Evolutionary conservation across 495 filamentous ascomycete genomes (phyloP), one percentile per base, ranked within the genome.

Genomic region (Podospora anserina): DNA sequence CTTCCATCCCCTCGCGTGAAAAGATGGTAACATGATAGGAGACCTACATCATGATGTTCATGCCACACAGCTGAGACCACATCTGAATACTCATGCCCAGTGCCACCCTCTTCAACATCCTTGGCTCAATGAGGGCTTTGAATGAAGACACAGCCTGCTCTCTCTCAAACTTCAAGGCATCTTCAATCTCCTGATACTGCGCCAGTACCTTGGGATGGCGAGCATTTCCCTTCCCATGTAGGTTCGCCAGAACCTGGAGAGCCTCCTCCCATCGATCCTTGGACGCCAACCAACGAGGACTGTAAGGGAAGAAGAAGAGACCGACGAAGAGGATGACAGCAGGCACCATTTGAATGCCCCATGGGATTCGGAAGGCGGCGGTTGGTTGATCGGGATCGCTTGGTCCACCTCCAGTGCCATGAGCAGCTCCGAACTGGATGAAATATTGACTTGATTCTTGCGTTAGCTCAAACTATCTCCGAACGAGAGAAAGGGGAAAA

Each of bases 231-330:
- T 81, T 76, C 15, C 88, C 88, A 74, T 93, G 91, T 5, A 95
- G 83, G 39, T 79, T 73, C 30, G 88, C 89, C 7, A 92, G 84
- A 13, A 88, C 85, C 27, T 79, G 70, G 58, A 89, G 82, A 18
- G 86, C 85, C 68, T 95, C 90, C 28, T 93, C 90, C 83, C 91
- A 91, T n/a, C 89, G 84, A 70, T 90, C 89, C 74, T 90, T 88
- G 60, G 82, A 83, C 0, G 89, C 91, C 1, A 93, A 81, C 91
- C 91, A 94, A 58, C 91, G 84, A 1, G 91, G 91, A 26, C 87
- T 90, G 71, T 87, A 84, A 6, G 91, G 91, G 69, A 91, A 84
- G 75, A 90, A 90, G 79, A 88, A 89, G 57, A 93, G 79, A 20
- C 90, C 89, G 61, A 82, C 55, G 60, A 91, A 82, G 11, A 93